These are phyloP conservation scores for Vicia faba DNA, from an alignment of 306 rosid genomes.

Conservation along the genomic window DNA sequence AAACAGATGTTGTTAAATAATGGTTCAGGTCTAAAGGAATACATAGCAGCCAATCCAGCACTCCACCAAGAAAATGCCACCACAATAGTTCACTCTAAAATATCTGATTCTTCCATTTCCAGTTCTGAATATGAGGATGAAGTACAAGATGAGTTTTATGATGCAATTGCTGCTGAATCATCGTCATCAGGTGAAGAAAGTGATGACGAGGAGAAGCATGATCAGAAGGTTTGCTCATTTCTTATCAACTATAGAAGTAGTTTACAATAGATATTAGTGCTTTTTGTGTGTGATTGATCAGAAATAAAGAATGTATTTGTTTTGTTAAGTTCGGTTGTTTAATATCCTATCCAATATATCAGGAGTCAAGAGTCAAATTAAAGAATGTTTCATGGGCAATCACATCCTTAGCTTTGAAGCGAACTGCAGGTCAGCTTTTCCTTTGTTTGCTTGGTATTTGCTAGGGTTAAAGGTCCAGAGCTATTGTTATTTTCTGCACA, in stretches of 20 bases:
- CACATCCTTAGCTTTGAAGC: constrained; percentile 62
- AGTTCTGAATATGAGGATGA: constrained; percentile 65
- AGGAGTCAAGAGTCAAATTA: constrained; percentile 65
- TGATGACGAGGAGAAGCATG: constrained; percentile 35
- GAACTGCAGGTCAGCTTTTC: constrained; percentile 49
- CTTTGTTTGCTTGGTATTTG: constrained; percentile 35
- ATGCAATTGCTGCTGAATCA: constrained; percentile 82
- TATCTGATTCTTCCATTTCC: constrained; percentile 59
- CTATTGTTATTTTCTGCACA: constrained; percentile 14
- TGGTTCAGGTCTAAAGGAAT: constrained; percentile 85
- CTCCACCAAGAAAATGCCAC: constrained; percentile 59
- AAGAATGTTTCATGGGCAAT: constrained; percentile 77
- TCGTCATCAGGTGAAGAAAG: constrained; percentile 56
- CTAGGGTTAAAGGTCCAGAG: constrained; percentile 23
- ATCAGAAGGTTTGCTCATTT: constrained; percentile 52
- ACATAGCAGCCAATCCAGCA: constrained; percentile 80
- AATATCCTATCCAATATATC: constrained; percentile 38
- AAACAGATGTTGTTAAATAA: constrained; percentile 33
- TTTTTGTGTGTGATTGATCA: constrained; percentile 25
- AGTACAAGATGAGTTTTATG: constrained; percentile 86
- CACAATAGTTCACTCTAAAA: constrained; percentile 61
- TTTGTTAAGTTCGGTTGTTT: constrained; percentile 34
- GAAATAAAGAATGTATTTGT: constrained; percentile 39
- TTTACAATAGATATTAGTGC: background rate
- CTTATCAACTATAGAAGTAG: constrained; percentile 30